These are phyloP conservation scores for Gracilariopsis chorda DNA, from an alignment of 23 red algal species.

Conservation along the genomic window DNA sequence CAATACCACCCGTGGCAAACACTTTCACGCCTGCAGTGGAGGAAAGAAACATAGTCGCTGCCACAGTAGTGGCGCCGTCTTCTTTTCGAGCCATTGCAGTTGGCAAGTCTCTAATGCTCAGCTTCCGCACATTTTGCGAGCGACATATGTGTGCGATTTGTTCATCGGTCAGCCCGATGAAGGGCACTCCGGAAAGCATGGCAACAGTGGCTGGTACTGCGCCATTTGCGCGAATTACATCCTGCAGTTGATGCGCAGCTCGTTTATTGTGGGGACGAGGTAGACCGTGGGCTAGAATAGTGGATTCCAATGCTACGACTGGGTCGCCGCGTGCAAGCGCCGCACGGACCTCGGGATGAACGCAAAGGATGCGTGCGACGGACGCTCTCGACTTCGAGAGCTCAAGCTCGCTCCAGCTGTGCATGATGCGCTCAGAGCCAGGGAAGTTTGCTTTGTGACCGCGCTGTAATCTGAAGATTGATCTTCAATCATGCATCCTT, in stretches of 20 bases:
- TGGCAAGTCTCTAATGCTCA: conserved; percentile 62
- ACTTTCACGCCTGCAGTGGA: conserved; percentile 66
- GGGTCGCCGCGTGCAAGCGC: conserved; percentile 37
- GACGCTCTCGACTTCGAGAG: too few relatives aligned
- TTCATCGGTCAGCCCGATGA: conserved; percentile 42
- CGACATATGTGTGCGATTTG: conserved; percentile 25
- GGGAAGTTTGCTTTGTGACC: too few relatives aligned
- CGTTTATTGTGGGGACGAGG: conserved; percentile 74
- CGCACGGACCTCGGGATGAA: conserved; percentile 12
- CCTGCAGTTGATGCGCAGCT: conserved; percentile 39
- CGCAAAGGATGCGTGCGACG: neutral
- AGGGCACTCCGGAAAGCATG: conserved; percentile 52
- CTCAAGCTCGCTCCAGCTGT: too few relatives aligned
- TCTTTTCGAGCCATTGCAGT: conserved; percentile 11
- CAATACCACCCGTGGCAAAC: conserved; percentile 92
- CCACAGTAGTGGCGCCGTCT: conserved; percentile 80
- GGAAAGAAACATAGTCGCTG: conserved; percentile 73
- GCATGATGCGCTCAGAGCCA: too few relatives aligned
- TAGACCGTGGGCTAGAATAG: conserved; percentile 86
- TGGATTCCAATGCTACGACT: conserved; percentile 86
- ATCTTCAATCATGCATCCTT: too few relatives aligned
- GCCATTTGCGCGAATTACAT: conserved; percentile 22
- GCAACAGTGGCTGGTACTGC: conserved; percentile 76
- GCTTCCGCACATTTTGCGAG: conserved; percentile 39
- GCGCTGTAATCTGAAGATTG: too few relatives aligned